phyloP scores from a whole-genome alignment of 2,329 filamentous ascomycete species.

The Emmonsiellopsis sp. region DNA sequence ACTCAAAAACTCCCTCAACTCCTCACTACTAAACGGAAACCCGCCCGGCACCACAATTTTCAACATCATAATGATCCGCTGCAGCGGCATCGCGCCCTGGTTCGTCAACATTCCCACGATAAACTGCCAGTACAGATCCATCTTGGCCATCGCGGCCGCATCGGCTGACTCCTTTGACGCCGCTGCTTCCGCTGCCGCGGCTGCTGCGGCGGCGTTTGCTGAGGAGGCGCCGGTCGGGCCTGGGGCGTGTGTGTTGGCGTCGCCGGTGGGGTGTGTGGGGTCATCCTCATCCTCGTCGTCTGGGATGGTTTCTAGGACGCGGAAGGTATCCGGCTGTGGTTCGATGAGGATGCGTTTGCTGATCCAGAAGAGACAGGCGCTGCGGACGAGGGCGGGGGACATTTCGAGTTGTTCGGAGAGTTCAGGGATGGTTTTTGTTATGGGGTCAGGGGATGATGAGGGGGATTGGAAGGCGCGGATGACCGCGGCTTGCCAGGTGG shows the following conservation, averaged over 20 bases:
- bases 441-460: conserved; percentile 19
- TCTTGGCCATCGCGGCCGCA: conserved; percentile 57
- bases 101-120: conserved; percentile 94
- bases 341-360: conserved; percentile 44
- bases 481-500: conserved; percentile 80
- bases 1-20: conserved; percentile 68
- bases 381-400: conserved; percentile 47
- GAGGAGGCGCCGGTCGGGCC: conserved; percentile 1
- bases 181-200: conserved; percentile 31
- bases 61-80: conserved; percentile 86
- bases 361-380: conserved; percentile 54
- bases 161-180: conserved; percentile 39
- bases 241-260: conserved; percentile 7
- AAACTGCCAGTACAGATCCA: conserved; percentile 78
- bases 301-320: conserved; percentile 47
- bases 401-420: conserved; percentile 45
- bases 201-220: conserved; percentile 25
- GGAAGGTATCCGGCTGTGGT: conserved; percentile 42
- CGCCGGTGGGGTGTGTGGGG: conserved; percentile 11
- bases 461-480: conserved; percentile 67
- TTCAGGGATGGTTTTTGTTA: conserved; percentile 32
- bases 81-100: conserved; percentile 70
- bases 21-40: conserved; percentile 82
- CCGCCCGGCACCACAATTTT: conserved; percentile 82
- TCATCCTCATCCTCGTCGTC: conserved; percentile 19